phyloP scores from a whole-genome alignment of 129 eudicot species.

The Tanacetum coccineum region DNA sequence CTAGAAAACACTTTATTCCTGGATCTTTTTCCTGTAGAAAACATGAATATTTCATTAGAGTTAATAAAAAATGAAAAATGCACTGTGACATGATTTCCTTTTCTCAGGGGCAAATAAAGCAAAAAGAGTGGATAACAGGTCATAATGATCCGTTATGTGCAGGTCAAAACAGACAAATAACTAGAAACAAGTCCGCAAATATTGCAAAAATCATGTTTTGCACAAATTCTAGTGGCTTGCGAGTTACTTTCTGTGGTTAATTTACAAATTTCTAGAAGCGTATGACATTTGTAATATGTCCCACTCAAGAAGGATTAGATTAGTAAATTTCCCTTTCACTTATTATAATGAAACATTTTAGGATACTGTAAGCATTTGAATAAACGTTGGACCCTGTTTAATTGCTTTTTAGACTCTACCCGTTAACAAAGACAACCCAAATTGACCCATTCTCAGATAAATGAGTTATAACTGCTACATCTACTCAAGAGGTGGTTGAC shows the following conservation, averaged over 20 bases:
- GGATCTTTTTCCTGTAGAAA: slow-evolving; percentile 65
- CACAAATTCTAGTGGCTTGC: too few species aligned
- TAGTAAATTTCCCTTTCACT: too few species aligned
- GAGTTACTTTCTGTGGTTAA: too few species aligned
- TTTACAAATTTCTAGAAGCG: too few species aligned
- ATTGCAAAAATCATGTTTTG: too few species aligned
- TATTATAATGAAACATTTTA: background rate
- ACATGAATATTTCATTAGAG: background rate
- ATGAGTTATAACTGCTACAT: background rate
- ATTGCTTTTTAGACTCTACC: background rate
- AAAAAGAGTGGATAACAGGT: too few species aligned
- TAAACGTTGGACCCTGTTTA: background rate
- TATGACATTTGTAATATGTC: too few species aligned
- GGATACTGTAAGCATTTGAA: background rate
- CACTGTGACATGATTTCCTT: background rate
- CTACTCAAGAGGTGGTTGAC: background rate
- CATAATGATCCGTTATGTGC: too few species aligned
- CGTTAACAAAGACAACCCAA: background rate
- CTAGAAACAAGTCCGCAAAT: too few species aligned
- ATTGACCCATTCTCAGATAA: background rate
- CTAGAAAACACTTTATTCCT: slow-evolving; percentile 68
- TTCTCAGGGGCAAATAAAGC: background rate
- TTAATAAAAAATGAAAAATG: background rate
- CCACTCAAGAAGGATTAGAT: too few species aligned
- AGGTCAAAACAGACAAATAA: too few species aligned